Conservation (phyloP, 2,329 filamentous ascomycete species). For the Didymosphaeria variabile region DNA sequence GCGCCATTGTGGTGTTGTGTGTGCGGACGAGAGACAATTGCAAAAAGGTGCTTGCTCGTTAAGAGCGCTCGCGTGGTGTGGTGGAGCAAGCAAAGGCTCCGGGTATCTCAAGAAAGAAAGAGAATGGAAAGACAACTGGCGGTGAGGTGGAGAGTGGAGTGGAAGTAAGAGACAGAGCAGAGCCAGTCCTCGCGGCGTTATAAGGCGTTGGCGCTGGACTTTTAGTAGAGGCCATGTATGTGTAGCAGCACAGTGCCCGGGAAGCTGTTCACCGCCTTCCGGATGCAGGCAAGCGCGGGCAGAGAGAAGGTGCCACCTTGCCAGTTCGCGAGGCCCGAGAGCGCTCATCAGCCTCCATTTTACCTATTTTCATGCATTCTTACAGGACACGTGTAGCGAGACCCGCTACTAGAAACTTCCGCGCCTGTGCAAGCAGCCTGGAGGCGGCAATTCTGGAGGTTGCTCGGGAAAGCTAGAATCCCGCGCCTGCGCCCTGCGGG, state of each 20-base stretch:
- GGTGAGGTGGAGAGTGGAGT: conserved; percentile 27
- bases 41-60: conserved; percentile 31
- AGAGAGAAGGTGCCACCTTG: conserved; percentile 29
- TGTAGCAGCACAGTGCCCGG: conserved; percentile 27
- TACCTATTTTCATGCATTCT: conserved; percentile 35
- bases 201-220: conserved; percentile 34
- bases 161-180: conserved; percentile 25
- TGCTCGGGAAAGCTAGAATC: conserved; percentile 9
- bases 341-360: conserved; percentile 42
- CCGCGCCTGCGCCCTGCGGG: neutral
- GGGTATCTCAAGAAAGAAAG: conserved; percentile 41
- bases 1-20: conserved; percentile 60
- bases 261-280: conserved; percentile 29
- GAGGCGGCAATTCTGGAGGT: neutral
- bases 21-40: conserved; percentile 28
- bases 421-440: conserved; percentile 11
- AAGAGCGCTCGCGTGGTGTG: conserved; percentile 30
- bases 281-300: conserved; percentile 27
- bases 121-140: conserved; percentile 32
- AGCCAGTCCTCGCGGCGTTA: conserved; percentile 38
- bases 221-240: conserved; percentile 45
- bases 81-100: conserved; percentile 35
- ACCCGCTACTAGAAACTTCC: conserved; percentile 30
- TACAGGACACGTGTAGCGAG: conserved; percentile 45
- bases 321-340: conserved; percentile 24